Conservation (phyloP, 352 stramenopile genomes). For the Globisporangium viniferum region DNA sequence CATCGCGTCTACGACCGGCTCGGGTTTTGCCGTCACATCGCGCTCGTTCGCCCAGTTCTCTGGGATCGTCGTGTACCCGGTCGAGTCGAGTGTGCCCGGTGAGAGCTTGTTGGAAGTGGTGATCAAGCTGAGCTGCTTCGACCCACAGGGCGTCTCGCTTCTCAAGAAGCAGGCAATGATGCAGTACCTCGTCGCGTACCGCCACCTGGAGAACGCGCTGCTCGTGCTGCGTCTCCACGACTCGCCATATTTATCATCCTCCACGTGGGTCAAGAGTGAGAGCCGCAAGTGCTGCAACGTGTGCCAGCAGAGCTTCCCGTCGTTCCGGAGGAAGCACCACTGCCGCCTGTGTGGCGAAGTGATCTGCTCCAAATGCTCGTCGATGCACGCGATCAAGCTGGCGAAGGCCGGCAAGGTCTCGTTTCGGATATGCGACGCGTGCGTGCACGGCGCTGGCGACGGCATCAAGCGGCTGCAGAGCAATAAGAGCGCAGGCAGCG, state of each 20-base stretch:
- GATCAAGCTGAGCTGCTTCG: conserved; percentile 65
- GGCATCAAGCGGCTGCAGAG: conserved; percentile 10
- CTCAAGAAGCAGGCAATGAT: conserved; percentile 49
- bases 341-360: conserved; percentile 73
- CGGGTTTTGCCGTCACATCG: conserved; percentile 31
- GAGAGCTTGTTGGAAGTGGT: conserved; percentile 56
- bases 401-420: conserved; percentile 48
- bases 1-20: conserved; percentile 27
- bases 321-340: conserved; percentile 62
- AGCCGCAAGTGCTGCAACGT: conserved; percentile 52
- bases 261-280: conserved; percentile 52
- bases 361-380: conserved; percentile 69
- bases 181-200: conserved; percentile 42
- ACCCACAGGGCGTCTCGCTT: conserved; percentile 36
- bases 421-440: conserved; percentile 63
- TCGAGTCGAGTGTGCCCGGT: conserved; percentile 31
- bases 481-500: conserved; percentile 16
- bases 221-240: conserved; percentile 56
- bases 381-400: conserved; percentile 56
- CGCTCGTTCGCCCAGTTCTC: conserved; percentile 62
- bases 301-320: conserved; percentile 56
- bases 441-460: conserved; percentile 34
- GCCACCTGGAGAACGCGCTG: conserved; percentile 46
- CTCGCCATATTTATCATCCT: conserved; percentile 52
- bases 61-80: conserved; percentile 57